Evolutionary conservation across 805 yeast genomes (phyloP), one percentile per base, ranked within the genome.

Genomic region (Pichia gijzeniarum): DNA sequence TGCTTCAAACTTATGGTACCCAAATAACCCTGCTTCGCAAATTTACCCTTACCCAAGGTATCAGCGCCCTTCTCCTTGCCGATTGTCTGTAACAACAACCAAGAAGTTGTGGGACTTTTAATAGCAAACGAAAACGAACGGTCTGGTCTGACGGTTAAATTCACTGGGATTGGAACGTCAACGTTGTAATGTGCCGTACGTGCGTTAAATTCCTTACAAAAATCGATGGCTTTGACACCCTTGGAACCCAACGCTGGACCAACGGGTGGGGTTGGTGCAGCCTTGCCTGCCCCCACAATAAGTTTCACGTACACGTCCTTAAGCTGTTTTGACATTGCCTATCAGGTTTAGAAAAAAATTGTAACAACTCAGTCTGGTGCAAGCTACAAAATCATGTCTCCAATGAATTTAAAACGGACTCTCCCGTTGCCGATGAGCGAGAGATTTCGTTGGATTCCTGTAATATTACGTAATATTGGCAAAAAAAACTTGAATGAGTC

Each of bases 221-320:
- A 93, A 65, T 93, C 99, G 59, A 93, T 93, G 52, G 98, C 98
- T 63, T 93, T 93, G 39, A 93, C 95, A 72, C 99, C 99, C 65
- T 91, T 91, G 48, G 98, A 91, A 54, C 99, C 99, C 41, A 93
- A 72, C 0, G 98, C 99, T 38, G 99, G 99, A 53, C 99, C 99
- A 25, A 93, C 98, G 6, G 99, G 99, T 25, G 99, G 99, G 2
- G 96, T 83, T 35, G 99, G 98, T 2, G 97, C 93, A 0, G 99
- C 99, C 63, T 89, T 86, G 4, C 98, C 98, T 5, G 99, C 98
- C 8, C 91, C 96, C 4, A 91, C 98, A 41, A 91, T 81, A 49
- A 91, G 77, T 65, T 91, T 93, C 44, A 91, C 88, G 55, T 90
- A 60, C 34, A 82, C 70, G 62, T 80, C 83, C 62, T 80, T 85